Evolutionary conservation across 345 rosid genomes (phyloP).

Genomic region (Turnera subulata): DNA sequence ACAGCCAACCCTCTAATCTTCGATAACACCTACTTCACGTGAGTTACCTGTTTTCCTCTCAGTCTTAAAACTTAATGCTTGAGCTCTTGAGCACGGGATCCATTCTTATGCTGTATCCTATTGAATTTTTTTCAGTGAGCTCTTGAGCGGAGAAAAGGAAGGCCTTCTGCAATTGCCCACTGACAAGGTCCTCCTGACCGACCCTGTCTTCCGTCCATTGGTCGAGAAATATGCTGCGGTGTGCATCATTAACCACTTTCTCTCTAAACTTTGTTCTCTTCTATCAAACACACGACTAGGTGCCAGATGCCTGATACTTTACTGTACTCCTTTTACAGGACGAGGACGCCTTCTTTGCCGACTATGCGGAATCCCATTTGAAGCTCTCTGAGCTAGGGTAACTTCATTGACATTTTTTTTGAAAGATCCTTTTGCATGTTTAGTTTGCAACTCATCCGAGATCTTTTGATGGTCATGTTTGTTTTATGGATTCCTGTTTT

Average conservation of each 20-base stretch:
- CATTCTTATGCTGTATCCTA: too few species aligned
- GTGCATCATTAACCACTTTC: background rate
- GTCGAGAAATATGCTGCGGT: constrained; percentile 95
- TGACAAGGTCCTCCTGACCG: constrained; percentile 77
- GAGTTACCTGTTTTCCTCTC: constrained; percentile 7
- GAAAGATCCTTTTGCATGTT: too few species aligned
- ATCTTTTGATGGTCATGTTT: background rate
- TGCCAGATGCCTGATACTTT: background rate
- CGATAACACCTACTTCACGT: constrained; percentile 92
- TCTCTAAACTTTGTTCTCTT: background rate
- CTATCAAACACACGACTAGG: background rate
- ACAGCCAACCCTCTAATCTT: constrained; percentile 80
- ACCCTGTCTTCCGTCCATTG: constrained; percentile 78
- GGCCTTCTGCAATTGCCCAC: constrained; percentile 72
- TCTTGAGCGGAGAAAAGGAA: constrained; percentile 79
- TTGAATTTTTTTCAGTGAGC: constrained; percentile 58
- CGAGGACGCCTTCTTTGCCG: constrained; percentile 88
- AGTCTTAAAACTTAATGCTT: too few species aligned
- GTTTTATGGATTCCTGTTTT: background rate
- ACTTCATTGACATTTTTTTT: background rate
- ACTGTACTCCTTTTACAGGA: constrained; percentile 36
- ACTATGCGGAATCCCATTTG: constrained; percentile 73
- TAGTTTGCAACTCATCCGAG: background rate
- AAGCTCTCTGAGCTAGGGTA: constrained; percentile 99
- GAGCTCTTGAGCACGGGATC: too few species aligned